phyloP scores from a whole-genome alignment of 352 stramenopile species.

The Pythium aquatile region DNA sequence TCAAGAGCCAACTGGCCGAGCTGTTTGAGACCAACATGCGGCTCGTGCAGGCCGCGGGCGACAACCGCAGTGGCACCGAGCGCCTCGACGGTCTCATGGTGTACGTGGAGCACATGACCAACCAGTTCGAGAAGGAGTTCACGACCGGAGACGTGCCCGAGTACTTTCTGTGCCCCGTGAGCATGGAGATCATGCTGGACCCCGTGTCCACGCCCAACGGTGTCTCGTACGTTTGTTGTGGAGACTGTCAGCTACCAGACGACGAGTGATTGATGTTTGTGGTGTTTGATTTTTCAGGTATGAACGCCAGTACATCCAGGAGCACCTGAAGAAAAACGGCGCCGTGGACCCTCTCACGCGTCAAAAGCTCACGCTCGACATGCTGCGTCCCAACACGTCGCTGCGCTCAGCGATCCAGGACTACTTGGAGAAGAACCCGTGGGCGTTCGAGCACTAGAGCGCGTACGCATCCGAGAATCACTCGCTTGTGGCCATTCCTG shows the following conservation, averaged over 20 bases:
- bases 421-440: constrained; percentile 71
- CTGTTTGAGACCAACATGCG: constrained; percentile 27
- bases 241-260: neutral
- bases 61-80: constrained; percentile 16
- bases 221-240: constrained; percentile 50
- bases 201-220: constrained; percentile 77
- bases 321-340: constrained; percentile 66
- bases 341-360: constrained; percentile 71
- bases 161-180: constrained; percentile 80
- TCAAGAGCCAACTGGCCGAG: constrained; percentile 38
- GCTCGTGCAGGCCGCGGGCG: constrained; percentile 11
- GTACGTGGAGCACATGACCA: constrained; percentile 60
- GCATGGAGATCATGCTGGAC: constrained; percentile 83
- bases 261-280: constrained; percentile 8
- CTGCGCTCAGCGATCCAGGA: constrained; percentile 71
- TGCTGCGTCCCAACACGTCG: constrained; percentile 70
- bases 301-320: constrained; percentile 63
- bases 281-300: constrained; percentile 29
- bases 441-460: constrained; percentile 63
- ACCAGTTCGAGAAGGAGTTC: constrained; percentile 44
- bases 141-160: constrained; percentile 61
- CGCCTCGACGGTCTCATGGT: constrained; percentile 51
- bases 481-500: neutral
- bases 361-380: constrained; percentile 57
- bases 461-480: neutral